Evolutionary conservation across 176 grass and related monocot genomes (phyloP), one percentile per base, ranked within the genome.

Genomic region (Alloteropsis semialata): DNA sequence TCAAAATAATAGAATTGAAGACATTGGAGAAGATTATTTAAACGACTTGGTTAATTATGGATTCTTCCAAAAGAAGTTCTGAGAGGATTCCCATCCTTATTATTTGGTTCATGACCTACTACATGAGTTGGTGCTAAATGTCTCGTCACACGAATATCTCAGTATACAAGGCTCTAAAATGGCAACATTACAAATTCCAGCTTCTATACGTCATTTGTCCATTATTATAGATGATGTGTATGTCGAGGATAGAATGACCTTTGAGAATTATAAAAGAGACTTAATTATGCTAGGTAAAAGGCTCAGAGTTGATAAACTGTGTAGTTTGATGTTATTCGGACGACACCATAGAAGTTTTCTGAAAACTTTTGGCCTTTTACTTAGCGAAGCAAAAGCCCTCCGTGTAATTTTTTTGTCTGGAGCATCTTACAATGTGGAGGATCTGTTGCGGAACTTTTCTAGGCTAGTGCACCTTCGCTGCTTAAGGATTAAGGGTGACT

Each of bases 21-120:
- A 79, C 10, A 48, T 60, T 13, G 77, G 77, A 39, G 11, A 39
- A 19, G 18, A 12, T 22, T 81, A 50, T 21, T 14, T 87, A 7
- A 38, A 65, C 29, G 56, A 65, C 3, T 62, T 87, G 30, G 34
- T 62, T 39, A 45, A 30, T 9, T 27, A 70, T 6, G 28, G 53
- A 6, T 38, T 63, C 17, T 73, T 60, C 0, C 51, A 27, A 0
- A 49, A 21, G 41, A 64, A 15, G 28, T n/a, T n/a, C n/a, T n/a
- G 5, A 58, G 24, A 27, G 11, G 24, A 58, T 60, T 2, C 13
- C 1, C 11, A 2, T 19, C 12, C 32, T 42, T 34, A 10, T 65
- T 81, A 48, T 81, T 19, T 53, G 48, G 54, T 81, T 4, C 77
- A 81, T 66, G 77, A 81, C 22, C 9, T 79, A 41, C 21, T 79